These are phyloP conservation scores for Fusarium decemcellulare DNA, from an alignment of 2,329 filamentous ascomycete species.

Conservation along the genomic window DNA sequence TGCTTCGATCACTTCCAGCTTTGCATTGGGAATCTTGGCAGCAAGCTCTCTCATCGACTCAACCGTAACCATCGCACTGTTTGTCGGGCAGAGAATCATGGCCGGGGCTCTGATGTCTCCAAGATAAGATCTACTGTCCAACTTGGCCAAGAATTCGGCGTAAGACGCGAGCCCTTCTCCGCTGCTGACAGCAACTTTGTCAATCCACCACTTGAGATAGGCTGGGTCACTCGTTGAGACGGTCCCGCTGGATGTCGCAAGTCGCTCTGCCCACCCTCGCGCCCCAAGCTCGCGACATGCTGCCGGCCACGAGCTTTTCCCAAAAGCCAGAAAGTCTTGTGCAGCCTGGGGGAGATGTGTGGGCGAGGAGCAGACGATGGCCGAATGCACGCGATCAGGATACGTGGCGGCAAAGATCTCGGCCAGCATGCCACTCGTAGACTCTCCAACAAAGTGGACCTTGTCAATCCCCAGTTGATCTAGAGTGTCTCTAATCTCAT, in stretches of 20 bases:
- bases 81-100: slow-evolving; percentile 15
- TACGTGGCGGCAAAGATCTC: slow-evolving; percentile 22
- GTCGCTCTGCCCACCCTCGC: slow-evolving; percentile 10
- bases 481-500: slow-evolving; percentile 21
- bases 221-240: not conserved
- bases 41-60: slow-evolving; percentile 10
- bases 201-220: slow-evolving; percentile 18
- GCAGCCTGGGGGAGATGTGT: slow-evolving; percentile 9
- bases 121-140: slow-evolving; percentile 9
- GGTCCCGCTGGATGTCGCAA: slow-evolving; percentile 1
- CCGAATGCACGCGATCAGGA: slow-evolving; percentile 15
- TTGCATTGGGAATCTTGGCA: not conserved
- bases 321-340: slow-evolving; percentile 21
- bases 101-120: slow-evolving; percentile 1
- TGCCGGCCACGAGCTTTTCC: slow-evolving; percentile 16
- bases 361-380: slow-evolving; percentile 22
- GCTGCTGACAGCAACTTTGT: slow-evolving; percentile 11
- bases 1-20: slow-evolving; percentile 10
- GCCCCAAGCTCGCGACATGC: slow-evolving; percentile 13
- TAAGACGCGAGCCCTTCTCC: slow-evolving; percentile 18
- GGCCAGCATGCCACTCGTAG: slow-evolving; percentile 24
- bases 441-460: slow-evolving; percentile 26
- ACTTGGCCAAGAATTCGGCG: slow-evolving; percentile 12
- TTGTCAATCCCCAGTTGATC: slow-evolving; percentile 10
- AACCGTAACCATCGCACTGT: slow-evolving; percentile 14